Base-by-base conservation (phyloP, 1,139 yeast species). In the Diutina ranongensis region DNA sequence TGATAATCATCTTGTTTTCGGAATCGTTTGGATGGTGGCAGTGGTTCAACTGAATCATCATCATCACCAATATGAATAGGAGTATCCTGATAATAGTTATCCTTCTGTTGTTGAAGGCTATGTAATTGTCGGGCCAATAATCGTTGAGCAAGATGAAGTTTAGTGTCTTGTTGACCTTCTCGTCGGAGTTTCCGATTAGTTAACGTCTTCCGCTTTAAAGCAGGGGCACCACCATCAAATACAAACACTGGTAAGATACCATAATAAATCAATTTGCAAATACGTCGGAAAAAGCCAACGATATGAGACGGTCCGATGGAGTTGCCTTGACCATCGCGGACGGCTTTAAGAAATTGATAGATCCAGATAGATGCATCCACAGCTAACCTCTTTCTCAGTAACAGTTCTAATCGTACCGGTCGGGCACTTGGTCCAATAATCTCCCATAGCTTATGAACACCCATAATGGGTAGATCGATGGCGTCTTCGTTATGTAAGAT, bases 291-390 rank as follows among this genome's bases (percentile, higher is more conserved):
- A 58, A 94, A 94, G 10, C 99, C 99, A 25, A 89, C 83, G 19
- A 92, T 78, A 60, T 94, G 98, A 0, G 97, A 83, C 51, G 80
- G 84, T 35, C 75, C 74, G 50, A 92, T 62, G 1, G 86, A 77
- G 50, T 84, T 78, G 16, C 97, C 98, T 40, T 84, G 84, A 41
- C 76, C 66, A 57, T 88, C 96, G 54, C 98, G 72, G 21, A 92
- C 94, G 1, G 98, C 98, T 58, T 89, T 92, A 52, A 94, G 67
- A 57, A 94, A 94, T 61, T 94, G 99, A 59, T 94, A 94, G 47
- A 94, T 85, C 99, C 99, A 94, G 53, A 94, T 94, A 2, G 97
- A 89, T 0, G 98, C 99, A 68, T 94, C 99, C 10, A 94, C 94
- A 0, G 98, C 98, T 55, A 94, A 67, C 49, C 76, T 71, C 59